Conservation (phyloP, 1,284 basidiomycete species). For the Rugosomyces carneus region DNA sequence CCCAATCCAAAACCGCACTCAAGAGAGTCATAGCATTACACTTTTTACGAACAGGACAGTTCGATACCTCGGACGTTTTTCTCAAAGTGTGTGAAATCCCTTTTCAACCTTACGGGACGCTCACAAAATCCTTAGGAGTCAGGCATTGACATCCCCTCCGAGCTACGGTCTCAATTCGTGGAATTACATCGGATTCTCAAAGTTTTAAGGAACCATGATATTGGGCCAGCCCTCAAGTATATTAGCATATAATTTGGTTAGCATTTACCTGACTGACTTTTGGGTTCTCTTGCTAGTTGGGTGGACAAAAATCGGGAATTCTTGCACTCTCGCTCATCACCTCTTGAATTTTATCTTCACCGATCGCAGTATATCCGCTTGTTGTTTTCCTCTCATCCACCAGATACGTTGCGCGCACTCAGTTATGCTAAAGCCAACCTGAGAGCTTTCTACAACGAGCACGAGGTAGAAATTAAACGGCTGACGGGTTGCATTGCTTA, state of each 20-base stretch:
- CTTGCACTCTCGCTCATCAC: conserved; percentile 62
- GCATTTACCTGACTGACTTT: conserved; percentile 7
- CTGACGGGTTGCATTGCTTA: conserved; percentile 76
- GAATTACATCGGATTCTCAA: conserved; percentile 72
- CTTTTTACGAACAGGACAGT: conserved; percentile 75
- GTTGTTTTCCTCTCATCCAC: conserved; percentile 52
- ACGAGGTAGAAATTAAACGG: conserved; percentile 63
- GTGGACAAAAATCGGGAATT: conserved; percentile 60
- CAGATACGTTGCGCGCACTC: conserved; percentile 55
- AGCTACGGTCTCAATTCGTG: conserved; percentile 56
- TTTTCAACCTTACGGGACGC: conserved; percentile 2
- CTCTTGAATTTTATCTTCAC: conserved; percentile 83
- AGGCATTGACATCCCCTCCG: conserved; percentile 50
- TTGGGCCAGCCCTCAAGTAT: conserved; percentile 69
- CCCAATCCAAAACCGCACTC: conserved; percentile 55
- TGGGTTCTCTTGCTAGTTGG: conserved; percentile 53
- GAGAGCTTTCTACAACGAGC: conserved; percentile 58
- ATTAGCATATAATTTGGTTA: conserved; percentile 23
- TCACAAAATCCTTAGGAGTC: conserved; percentile 54
- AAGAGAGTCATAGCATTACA: conserved; percentile 72
- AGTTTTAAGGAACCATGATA: conserved; percentile 61
- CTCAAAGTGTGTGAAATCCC: conserved; percentile 43
- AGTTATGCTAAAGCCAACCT: conserved; percentile 71
- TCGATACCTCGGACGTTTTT: conserved; percentile 68
- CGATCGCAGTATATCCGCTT: conserved; percentile 80